A percentile compares a stretch with the other conserved stretches of the same genome.
These are phyloP conservation scores for Puccinia horiana DNA, from an alignment of 1,284 basidiomycete genomes.

Conservation along the genomic window DNA sequence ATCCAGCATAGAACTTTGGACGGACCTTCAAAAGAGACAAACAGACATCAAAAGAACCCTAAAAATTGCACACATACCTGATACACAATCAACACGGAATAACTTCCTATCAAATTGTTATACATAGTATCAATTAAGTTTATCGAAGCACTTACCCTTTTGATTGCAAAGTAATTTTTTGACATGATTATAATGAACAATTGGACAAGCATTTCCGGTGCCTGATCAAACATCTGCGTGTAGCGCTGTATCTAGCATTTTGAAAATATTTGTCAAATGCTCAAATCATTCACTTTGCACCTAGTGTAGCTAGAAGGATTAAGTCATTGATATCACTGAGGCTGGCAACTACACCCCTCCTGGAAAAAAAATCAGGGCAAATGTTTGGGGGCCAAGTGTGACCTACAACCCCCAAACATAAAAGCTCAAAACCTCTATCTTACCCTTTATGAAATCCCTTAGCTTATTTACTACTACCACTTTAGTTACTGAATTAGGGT, in stretches of 20 bases:
- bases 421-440: no score
- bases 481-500: neutral
- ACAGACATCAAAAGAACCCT: conserved; percentile 3
- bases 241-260: no score
- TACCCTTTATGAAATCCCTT: neutral
- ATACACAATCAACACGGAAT: neutral
- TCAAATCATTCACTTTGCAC: no score
- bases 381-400: no score
- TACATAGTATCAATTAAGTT: neutral
- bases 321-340: no score
- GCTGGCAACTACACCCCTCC: no score
- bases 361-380: no score
- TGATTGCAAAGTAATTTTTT: neutral
- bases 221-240: neutral
- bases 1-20: neutral
- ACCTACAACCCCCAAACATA: no score
- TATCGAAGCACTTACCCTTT: neutral
- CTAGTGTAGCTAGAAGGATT: no score
- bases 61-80: neutral
- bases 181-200: neutral
- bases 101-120: neutral
- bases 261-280: no score
- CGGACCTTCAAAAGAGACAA: neutral
- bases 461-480: conserved; percentile 1
- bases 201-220: neutral